phyloP scores from a whole-genome alignment of 306 rosid species.

The Medicago ruthenica region DNA sequence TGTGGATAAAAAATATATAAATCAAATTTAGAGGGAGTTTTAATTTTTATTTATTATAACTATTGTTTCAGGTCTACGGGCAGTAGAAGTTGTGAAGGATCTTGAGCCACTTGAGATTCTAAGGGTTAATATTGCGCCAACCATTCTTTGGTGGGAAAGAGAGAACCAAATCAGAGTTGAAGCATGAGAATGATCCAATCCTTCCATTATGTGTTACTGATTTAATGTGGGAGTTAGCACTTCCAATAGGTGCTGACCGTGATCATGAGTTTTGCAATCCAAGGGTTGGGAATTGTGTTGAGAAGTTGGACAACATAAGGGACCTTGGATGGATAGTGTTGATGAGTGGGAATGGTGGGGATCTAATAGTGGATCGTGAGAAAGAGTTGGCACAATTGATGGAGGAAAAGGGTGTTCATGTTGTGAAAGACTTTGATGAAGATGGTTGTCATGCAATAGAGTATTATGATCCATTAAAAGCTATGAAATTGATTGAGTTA shows the following conservation, averaged over 20 bases:
- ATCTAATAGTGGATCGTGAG: slow-evolving; percentile 62
- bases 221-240: slow-evolving; percentile 53
- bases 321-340: slow-evolving; percentile 49
- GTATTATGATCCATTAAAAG: slow-evolving; percentile 24
- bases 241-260: slow-evolving; percentile 55
- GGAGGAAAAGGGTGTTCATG: slow-evolving; percentile 46
- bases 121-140: slow-evolving; percentile 61
- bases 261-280: slow-evolving; percentile 64
- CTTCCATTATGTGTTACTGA: slow-evolving; percentile 27
- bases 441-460: slow-evolving; percentile 47
- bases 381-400: slow-evolving; percentile 42
- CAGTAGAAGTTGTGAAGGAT: neutral
- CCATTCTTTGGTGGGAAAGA: slow-evolving; percentile 57
- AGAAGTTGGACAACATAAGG: slow-evolving; percentile 23
- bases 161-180: slow-evolving; percentile 52
- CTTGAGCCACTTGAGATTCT: slow-evolving; percentile 29
- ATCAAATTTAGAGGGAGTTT: no score
- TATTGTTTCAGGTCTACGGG: slow-evolving; percentile 51
- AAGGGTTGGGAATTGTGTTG: slow-evolving; percentile 31
- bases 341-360: slow-evolving; percentile 54
- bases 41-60: no score
- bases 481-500: slow-evolving; percentile 26
- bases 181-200: slow-evolving; percentile 30
- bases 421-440: slow-evolving; percentile 49
- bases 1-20: no score